Conservation (phyloP, 768 basidiomycete species). For the Tylopilus vinaceipallidus region DNA sequence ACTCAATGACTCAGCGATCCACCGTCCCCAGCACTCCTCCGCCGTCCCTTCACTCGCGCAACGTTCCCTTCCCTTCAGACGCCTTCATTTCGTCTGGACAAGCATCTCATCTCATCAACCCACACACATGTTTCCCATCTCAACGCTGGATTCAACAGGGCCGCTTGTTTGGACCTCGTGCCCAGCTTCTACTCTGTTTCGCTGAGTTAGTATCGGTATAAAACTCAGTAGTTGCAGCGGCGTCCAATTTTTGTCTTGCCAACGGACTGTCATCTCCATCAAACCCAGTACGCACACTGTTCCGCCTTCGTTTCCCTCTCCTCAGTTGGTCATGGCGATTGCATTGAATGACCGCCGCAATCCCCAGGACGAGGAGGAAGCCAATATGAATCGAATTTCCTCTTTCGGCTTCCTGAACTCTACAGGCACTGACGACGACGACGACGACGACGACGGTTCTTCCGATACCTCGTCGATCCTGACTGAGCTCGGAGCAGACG, state of each 20-base stretch:
- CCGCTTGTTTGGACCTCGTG: slow-evolving; percentile 36
- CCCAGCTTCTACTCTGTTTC: slow-evolving; percentile 38
- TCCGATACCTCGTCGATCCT: slow-evolving; percentile 45
- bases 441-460: slow-evolving; percentile 35
- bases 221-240: slow-evolving; percentile 38
- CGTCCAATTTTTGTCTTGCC: slow-evolving; percentile 38
- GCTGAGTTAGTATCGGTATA: slow-evolving; percentile 40
- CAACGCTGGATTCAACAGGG: slow-evolving; percentile 26
- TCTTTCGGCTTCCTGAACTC: slow-evolving; percentile 8
- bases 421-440: slow-evolving; percentile 20
- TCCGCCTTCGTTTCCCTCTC: slow-evolving; percentile 6
- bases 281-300: slow-evolving; percentile 19
- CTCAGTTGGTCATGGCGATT: slow-evolving; percentile 28
- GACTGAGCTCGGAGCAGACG: slow-evolving; percentile 47
- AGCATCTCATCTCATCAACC: slow-evolving; percentile 13
- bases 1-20: slow-evolving; percentile 29
- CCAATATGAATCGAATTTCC: slow-evolving; percentile 9
- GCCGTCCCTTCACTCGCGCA: slow-evolving; percentile 5
- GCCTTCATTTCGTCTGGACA: slow-evolving; percentile 13
- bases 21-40: slow-evolving; percentile 7
- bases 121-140: slow-evolving; percentile 23
- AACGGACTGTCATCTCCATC: slow-evolving; percentile 35
- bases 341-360: slow-evolving; percentile 24
- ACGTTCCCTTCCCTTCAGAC: slow-evolving; percentile 5
- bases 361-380: slow-evolving; percentile 20